A percentile compares a stretch with the other conserved stretches of the same genome.
phyloP scores from a whole-genome alignment of 1,284 basidiomycete genomes.

The Cutaneotrichosporon cyanovorans region DNA sequence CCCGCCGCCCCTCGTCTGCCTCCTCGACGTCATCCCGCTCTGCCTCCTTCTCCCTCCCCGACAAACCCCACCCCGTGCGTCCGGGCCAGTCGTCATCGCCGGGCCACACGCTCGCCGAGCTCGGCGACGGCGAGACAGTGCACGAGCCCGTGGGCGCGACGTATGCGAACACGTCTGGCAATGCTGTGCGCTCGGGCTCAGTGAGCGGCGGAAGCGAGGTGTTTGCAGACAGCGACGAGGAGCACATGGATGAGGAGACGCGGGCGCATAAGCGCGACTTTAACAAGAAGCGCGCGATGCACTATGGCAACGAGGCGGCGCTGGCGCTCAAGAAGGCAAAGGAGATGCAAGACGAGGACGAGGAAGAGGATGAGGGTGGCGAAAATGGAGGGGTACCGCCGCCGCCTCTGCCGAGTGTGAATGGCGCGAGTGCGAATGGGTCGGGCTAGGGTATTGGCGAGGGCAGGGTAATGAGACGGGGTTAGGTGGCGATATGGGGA shows the following conservation, averaged over 20 bases:
- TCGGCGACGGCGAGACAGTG: conserved; percentile 48
- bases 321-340: conserved; percentile 63
- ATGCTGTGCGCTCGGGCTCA: conserved; percentile 15
- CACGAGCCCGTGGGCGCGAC: conserved; percentile 47
- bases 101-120: conserved; percentile 49
- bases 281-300: conserved; percentile 67
- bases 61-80: conserved; percentile 29
- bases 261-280: conserved; percentile 75
- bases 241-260: conserved; percentile 84
- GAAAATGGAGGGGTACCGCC: too few species aligned
- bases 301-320: conserved; percentile 86
- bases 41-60: conserved; percentile 59
- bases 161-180: conserved; percentile 39
- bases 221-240: conserved; percentile 57
- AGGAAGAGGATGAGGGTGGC: conserved; percentile 23
- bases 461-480: too few species aligned
- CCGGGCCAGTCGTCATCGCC: conserved; percentile 29
- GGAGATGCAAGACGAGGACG: conserved; percentile 34
- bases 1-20: conserved; percentile 51
- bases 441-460: too few species aligned
- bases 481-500: too few species aligned
- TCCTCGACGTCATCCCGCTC: conserved; percentile 68
- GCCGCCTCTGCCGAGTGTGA: too few species aligned
- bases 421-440: too few species aligned
- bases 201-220: conserved; percentile 24